Evolutionary conservation across 495 filamentous ascomycete genomes (phyloP), one percentile per base, ranked within the genome.

Genomic region (Tuber umbilicatum): DNA sequence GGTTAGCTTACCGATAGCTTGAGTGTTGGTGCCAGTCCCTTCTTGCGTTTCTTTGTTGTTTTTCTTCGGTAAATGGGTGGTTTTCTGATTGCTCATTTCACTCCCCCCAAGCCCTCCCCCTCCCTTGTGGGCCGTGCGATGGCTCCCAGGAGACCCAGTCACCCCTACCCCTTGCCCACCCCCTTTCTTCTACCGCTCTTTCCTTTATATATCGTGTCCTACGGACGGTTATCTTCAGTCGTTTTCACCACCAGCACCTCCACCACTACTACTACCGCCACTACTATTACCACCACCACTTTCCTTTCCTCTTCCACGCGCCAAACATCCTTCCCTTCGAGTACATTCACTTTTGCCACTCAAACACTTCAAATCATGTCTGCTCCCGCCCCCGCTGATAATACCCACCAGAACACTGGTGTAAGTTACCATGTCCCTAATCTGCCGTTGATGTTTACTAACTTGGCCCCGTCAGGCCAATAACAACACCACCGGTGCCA

Each of bases 31-130:
- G 55, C 27, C 35, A 3, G 38, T 9, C 27, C 27, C 27, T 27
- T 64, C 27, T 64, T 6, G 55, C 55, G 14, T 5, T 64, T 35
- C 55, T 31, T 64, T 64, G 55, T 35, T 35, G 27, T 68, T 75
- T 69, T 35, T 21, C 71, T 72, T 71, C 73, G 43, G 39, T 40
- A 43, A 77, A 73, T 77, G 71, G 73, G 38, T 73, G 39, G 73
- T 70, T 75, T 74, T 72, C 77, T 76, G 73, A 76, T 70, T 45
- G 55, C 77, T 70, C 77, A 79, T 79, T 79, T 78, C 76, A 72
- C 77, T 75, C 72, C 68, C 68, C 64, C 69, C 27, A 74, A 74
- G 75, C 76, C 75, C 69, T 43, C 75, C 76, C 70, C 55, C 76
- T 70, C 55, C 75, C 74, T 72, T 45, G 5, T 74, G 78, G 69